A percentile compares a stretch with the other conserved stretches of the same genome.
phyloP scores from a whole-genome alignment of 805 yeast species.

The Jamesozyma gamospora region DNA sequence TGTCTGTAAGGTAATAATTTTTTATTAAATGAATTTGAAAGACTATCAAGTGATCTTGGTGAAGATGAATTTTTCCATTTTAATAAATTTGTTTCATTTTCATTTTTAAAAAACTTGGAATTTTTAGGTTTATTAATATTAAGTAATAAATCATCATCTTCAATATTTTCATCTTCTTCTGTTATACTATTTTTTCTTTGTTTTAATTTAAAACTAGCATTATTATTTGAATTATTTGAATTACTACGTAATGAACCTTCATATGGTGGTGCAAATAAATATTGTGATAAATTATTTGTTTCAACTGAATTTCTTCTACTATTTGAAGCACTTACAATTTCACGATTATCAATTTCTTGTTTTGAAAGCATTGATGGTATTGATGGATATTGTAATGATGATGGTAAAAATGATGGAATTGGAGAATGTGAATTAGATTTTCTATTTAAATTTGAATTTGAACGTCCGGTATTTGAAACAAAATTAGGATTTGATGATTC shows the following conservation, averaged over 20 bases:
- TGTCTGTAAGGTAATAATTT: constrained; percentile 21
- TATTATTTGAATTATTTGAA: background rate
- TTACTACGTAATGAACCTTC: constrained; percentile 1
- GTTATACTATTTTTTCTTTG: constrained; percentile 5
- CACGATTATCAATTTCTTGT: background rate
- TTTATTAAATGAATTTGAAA: constrained; percentile 19
- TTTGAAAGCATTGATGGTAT: constrained; percentile 25
- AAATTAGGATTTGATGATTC: too few species aligned
- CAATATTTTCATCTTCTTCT: constrained; percentile 2
- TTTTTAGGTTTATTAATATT: background rate
- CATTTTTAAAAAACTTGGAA: constrained; percentile 1
- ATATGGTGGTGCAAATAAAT: constrained; percentile 3
- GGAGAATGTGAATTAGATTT: constrained; percentile 30
- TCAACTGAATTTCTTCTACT: constrained; percentile 10
- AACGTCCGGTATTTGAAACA: background rate
- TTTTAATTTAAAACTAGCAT: background rate
- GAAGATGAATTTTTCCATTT: constrained; percentile 12
- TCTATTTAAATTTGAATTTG: constrained; percentile 21
- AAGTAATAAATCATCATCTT: constrained; percentile 15
- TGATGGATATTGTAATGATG: constrained; percentile 21
- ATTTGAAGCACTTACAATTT: constrained; percentile 2
- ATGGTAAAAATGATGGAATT: constrained; percentile 21
- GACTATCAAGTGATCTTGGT: constrained; percentile 23
- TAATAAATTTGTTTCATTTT: constrained; percentile 1
- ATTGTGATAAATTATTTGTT: constrained; percentile 4